phyloP scores from a whole-genome alignment of 2,329 filamentous ascomycete species.

The Trichoderma asperellum region DNA sequence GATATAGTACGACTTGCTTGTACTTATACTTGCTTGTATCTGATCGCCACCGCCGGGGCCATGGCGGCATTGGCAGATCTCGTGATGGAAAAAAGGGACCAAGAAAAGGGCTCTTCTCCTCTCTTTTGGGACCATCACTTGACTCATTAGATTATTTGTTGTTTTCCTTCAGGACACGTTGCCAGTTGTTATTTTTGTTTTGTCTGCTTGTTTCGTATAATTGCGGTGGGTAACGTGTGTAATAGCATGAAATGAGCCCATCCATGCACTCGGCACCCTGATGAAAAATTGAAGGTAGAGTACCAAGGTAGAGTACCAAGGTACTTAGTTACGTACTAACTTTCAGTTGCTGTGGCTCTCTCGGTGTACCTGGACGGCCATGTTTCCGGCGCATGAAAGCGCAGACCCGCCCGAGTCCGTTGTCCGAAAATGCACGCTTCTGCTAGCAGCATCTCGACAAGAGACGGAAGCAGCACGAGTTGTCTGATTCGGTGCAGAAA shows the following conservation, averaged over 20 bases:
- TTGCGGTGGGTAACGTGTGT: slow-evolving; percentile 13
- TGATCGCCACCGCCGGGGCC: neutral
- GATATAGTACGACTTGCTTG: neutral
- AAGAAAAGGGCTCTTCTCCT: neutral
- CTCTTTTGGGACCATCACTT: neutral
- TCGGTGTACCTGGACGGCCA: slow-evolving; percentile 17
- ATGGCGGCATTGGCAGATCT: slow-evolving; percentile 2
- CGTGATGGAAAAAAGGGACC: neutral
- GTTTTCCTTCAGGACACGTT: slow-evolving; percentile 13
- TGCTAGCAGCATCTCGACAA: neutral
- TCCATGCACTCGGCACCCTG: neutral
- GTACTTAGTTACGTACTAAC: neutral
- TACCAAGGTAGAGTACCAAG: neutral
- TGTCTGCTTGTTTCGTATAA: neutral
- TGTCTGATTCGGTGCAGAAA: neutral
- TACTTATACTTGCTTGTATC: neutral
- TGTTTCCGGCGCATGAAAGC: slow-evolving; percentile 7
- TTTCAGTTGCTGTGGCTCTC: neutral
- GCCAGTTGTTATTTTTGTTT: neutral
- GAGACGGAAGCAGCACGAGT: neutral
- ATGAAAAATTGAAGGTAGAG: too few relatives aligned
- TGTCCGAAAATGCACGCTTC: neutral
- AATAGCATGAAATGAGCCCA: neutral
- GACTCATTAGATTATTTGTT: neutral
- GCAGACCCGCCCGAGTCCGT: slow-evolving; percentile 11